Evolutionary conservation across 306 rosid genomes (phyloP).

Genomic region (Sophora flavescens): DNA sequence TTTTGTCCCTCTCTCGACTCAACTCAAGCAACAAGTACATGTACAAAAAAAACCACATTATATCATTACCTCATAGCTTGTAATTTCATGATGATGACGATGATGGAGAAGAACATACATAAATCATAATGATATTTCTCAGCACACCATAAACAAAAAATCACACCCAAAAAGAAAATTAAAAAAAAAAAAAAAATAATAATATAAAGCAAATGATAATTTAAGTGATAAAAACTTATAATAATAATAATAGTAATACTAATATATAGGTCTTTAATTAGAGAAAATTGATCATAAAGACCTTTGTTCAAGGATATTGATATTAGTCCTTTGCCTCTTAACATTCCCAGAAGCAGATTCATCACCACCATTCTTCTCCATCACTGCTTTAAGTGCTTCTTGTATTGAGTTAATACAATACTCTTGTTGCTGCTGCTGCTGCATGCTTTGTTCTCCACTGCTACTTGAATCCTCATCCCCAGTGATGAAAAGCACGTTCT

Average conservation of each 20-base stretch:
- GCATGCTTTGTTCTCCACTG: conserved; percentile 36
- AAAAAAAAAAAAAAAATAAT: neutral
- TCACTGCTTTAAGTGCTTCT: conserved; percentile 84
- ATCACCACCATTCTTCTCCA: conserved; percentile 72
- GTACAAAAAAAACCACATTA: conserved; percentile 56
- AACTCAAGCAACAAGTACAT: conserved; percentile 46
- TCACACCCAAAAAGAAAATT: conserved; percentile 22
- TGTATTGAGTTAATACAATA: conserved; percentile 76
- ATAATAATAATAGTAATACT: neutral
- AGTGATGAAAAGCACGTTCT: conserved; percentile 78
- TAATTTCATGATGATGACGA: conserved; percentile 26
- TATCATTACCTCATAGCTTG: conserved; percentile 56
- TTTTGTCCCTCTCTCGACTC: neutral
- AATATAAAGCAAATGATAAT: neutral
- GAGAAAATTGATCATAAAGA: conserved; percentile 45
- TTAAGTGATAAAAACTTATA: neutral
- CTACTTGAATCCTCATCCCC: conserved; percentile 61
- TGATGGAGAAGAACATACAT: neutral
- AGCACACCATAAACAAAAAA: conserved; percentile 47
- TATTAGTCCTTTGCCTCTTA: conserved; percentile 86
- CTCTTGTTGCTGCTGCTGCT: conserved; percentile 45
- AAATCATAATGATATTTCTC: neutral
- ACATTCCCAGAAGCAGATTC: conserved; percentile 72
- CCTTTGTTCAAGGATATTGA: conserved; percentile 69
- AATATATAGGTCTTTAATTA: neutral